Evolutionary conservation across 768 basidiomycete genomes (phyloP), one percentile per base, ranked within the genome.

Genomic region (Kwoniella sp.): DNA sequence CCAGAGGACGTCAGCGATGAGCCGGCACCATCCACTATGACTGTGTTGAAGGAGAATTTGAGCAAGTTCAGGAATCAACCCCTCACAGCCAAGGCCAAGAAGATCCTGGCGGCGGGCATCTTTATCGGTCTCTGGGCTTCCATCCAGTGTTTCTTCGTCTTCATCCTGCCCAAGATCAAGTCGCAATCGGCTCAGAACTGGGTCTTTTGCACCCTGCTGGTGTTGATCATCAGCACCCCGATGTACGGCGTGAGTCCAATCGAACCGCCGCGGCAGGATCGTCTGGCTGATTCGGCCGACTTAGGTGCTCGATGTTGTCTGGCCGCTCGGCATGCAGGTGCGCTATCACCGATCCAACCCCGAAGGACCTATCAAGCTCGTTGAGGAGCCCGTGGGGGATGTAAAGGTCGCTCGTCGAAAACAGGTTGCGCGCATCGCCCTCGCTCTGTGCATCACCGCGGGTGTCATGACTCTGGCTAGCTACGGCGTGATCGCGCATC

Each of bases 321-420:
- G 32, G 10, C 48, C 48, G 9, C 40, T 39, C 3, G 38, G 28
- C 20, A 37, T 20, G 17, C 39, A 38, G 14, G 48, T 50, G 5
- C 38, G 39, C 31, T 50, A 50, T 28, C 28, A 50, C n/a, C 38
- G 28, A 28, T 9, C 29, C 7, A 50, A 50, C 38, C 38, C 48
- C 17, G 48, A 41, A 1, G 25, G 17, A 4, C 36, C 19, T 2
- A 50, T 27, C 12, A 4, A 2, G 1, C 27, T 50, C 4, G 28
- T 15, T 20, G n/a, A 40, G 20, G 27, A n/a, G 7, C 39, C 39
- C 3, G 48, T 40, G 7, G 38, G 48, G 0, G 48, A 50, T 8
- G 14, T 5, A 17, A 50, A 50, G 39, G 31, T 22, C 10, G 39
- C 39, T 6, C 19, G 22, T 9, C 40, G 33, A 25, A 50, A 40